Evolutionary conservation across 2,329 filamentous ascomycete species (phyloP), one percentile per base, ranked within the genome.

Genomic region (Diaporthe capsici): DNA sequence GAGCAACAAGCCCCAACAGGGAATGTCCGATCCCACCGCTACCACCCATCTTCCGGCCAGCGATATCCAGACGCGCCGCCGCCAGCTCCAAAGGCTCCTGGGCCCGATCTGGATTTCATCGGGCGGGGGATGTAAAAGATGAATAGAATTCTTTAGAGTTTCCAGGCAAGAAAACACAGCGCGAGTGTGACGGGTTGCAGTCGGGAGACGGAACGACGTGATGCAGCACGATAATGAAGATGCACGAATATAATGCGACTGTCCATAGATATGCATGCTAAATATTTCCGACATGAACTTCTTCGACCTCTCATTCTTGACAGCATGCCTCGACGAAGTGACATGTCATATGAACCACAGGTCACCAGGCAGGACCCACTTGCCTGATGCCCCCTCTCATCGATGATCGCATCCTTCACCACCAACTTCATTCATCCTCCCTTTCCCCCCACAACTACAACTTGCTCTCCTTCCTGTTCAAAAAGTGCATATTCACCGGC

Each of bases 401-500:
- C 1, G 31, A 13, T 55, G 22, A n/a, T 44, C 10, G 8, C 39
- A 55, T 37, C 22, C 12, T 44, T 15, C 13, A 22, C 39, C 28
- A 39, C 39, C 28, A 42, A 34, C 25, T 8, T 17, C 25, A 9
- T 4, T 25, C 58, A 10, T 17, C 17, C n/a, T 31, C 31, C 31
- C 20, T 22, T 28, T 4, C 20, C 15, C 25, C 60, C 25, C 60
- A 15, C 17, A 31, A 44, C 57, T 44, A 74, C 28, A 76, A 37
- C 28, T 65, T 61, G 22, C 68, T 74, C 9, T 55, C 53, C 15
- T 57, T 63, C 71, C 77, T 77, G 77, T 81, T 83, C 63, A 92
- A 77, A 81, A 87, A 88, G 63, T 91, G 87, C 82, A 90, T 47
- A 80, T 94, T 94, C 17, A 93, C 92, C 0, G 92, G 90, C 71